A percentile compares a stretch with the other conserved stretches of the same genome.
phyloP scores from a whole-genome alignment of 495 filamentous ascomycete species.

The Penicillium maclennaniae region DNA sequence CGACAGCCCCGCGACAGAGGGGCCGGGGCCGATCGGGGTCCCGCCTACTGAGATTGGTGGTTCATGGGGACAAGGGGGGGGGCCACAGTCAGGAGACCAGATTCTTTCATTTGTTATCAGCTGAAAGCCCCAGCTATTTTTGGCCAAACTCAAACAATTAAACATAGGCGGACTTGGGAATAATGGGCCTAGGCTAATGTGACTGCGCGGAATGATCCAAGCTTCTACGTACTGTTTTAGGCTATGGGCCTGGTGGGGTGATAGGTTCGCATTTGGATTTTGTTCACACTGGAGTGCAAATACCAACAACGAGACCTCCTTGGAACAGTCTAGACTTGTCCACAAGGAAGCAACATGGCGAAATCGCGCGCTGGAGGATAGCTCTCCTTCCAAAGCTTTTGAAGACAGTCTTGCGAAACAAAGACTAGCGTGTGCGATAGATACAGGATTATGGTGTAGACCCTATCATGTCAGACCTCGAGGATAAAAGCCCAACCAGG shows the following conservation, averaged over 20 bases:
- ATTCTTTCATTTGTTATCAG: constrained; percentile 23
- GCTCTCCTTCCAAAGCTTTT: background rate
- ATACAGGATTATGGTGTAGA: background rate
- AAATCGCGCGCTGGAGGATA: constrained; percentile 1
- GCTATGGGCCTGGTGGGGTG: too few relatives aligned
- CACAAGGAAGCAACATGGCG: constrained; percentile 14
- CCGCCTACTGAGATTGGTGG: constrained; percentile 10
- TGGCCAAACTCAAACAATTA: constrained; percentile 12
- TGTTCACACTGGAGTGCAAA: too few relatives aligned
- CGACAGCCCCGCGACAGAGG: background rate
- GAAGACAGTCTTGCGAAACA: background rate
- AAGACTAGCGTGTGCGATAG: constrained; percentile 5
- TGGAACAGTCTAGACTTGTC: constrained; percentile 7
- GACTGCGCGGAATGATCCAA: background rate
- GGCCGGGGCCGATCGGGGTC: constrained; percentile 12
- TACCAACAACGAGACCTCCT: background rate
- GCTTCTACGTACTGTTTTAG: background rate
- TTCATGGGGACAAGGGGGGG: constrained; percentile 6
- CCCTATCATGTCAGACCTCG: background rate
- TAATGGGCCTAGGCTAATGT: background rate
- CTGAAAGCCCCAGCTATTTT: constrained; percentile 19
- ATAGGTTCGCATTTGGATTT: too few relatives aligned
- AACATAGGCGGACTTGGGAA: background rate
- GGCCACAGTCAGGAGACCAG: constrained; percentile 28
- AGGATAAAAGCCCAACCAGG: constrained; percentile 1